A percentile compares a stretch with the other conserved stretches of the same genome.
These are phyloP conservation scores for Plectosphaerella cucumerina DNA, from an alignment of 2,329 filamentous ascomycete species.

Conservation along the genomic window DNA sequence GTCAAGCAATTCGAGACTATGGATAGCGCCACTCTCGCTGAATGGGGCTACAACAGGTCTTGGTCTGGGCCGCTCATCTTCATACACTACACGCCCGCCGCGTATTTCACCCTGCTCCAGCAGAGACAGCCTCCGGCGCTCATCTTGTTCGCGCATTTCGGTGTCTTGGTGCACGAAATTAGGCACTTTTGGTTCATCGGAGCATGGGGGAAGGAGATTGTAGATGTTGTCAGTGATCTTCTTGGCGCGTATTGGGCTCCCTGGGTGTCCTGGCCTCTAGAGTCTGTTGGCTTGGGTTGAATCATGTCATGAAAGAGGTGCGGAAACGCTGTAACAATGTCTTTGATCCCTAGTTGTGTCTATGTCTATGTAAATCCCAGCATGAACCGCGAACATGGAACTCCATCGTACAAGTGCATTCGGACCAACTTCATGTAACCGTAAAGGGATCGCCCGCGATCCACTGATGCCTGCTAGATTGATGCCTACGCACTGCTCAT, in stretches of 20 bases:
- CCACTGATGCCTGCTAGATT: no score
- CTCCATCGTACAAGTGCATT: no score
- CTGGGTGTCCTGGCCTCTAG: conserved; percentile 9
- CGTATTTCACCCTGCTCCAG: conserved; percentile 14
- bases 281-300: not conserved
- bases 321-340: no score
- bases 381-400: no score
- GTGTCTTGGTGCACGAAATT: conserved; percentile 9
- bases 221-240: conserved; percentile 13
- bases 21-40: not conserved
- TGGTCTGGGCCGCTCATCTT: conserved; percentile 14
- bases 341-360: no score
- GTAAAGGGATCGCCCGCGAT: no score
- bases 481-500: no score
- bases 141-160: conserved; percentile 14
- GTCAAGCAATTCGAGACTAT: conserved; percentile 11
- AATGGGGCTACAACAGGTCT: conserved; percentile 12
- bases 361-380: no score
- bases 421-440: no score
- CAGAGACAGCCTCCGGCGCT: conserved; percentile 16
- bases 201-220: conserved; percentile 14
- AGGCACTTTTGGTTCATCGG: conserved; percentile 12
- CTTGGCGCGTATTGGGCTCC: conserved; percentile 14
- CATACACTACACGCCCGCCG: conserved; percentile 10
- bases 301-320: no score